Evolutionary conservation across 768 basidiomycete genomes (phyloP).

Genomic region (Nidularia pulvinata): DNA sequence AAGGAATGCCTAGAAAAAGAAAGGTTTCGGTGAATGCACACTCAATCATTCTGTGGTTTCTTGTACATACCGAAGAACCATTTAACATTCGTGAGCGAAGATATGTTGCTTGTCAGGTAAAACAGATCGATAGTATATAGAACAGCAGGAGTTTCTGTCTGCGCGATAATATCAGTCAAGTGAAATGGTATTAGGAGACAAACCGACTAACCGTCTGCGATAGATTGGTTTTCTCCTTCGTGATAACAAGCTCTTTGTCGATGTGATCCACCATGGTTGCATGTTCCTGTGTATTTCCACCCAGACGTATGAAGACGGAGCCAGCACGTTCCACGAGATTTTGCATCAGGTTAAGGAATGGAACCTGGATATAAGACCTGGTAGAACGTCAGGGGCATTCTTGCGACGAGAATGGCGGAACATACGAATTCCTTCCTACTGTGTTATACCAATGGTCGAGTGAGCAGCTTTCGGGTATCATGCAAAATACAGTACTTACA

Average conservation of each 20-base stretch:
- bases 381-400: neutral
- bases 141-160: slow-evolving; percentile 68
- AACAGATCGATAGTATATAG: slow-evolving; percentile 66
- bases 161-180: neutral
- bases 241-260: slow-evolving; percentile 34
- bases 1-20: slow-evolving; percentile 43
- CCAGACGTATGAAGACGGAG: slow-evolving; percentile 53
- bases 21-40: neutral
- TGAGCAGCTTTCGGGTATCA: neutral
- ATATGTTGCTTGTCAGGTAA: slow-evolving; percentile 62
- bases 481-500: slow-evolving; percentile 32
- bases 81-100: slow-evolving; percentile 51
- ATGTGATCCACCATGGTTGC: slow-evolving; percentile 39
- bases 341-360: slow-evolving; percentile 68
- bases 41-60: neutral
- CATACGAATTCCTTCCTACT: slow-evolving; percentile 50
- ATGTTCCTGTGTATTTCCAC: slow-evolving; percentile 67
- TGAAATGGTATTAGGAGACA: neutral
- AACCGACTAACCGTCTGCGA: neutral
- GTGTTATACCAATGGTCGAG: slow-evolving; percentile 1
- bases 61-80: slow-evolving; percentile 59
- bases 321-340: slow-evolving; percentile 59
- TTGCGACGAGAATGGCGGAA: neutral
- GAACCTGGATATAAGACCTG: slow-evolving; percentile 30
- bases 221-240: slow-evolving; percentile 32